Base-by-base conservation (phyloP, 148 eudicot species). In the Linanthus parryae region DNA sequence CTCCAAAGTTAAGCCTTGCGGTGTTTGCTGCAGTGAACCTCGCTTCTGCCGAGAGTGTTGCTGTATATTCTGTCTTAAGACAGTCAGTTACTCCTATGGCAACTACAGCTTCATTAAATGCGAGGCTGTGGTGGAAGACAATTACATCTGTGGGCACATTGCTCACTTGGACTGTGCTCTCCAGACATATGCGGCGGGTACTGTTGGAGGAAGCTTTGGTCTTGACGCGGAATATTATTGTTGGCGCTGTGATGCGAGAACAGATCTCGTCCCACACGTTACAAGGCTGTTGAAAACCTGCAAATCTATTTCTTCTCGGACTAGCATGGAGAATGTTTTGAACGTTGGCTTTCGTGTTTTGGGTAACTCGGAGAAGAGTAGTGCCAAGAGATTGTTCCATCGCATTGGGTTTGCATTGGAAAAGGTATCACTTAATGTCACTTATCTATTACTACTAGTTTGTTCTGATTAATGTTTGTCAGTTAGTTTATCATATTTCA, bases 161-260 rank as follows among this genome's bases (percentile, higher is more conserved):
- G 85, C 84, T 43, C 96, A 91, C 59, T 54, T 87, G 34, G 67
- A 69, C 52, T 91, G 98, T 69, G 94, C 82, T 60, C 73, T 91
- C 12, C 73, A 90, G 15, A 72, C 85, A 48, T 77, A 81, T 70
- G 70, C 84, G 94, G 98, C 96, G 71, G 98, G 98, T 24, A 67
- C 84, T 15, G 94, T 91, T 48, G 96, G 90, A 52, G 98, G 96
- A 30, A 81, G 79, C 48, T 77, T 87, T 37, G 81, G 81, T 13
- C 62, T 91, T 48, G 90, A 91, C 70, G 81, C 94, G 39, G 85
- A 91, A 62, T 91, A 91, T 65, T 84, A 77, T 62, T 91, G 98
- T 63, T 73, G 89, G 15, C 83, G 94, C 20, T 91, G 98, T 71
- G 96, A 91, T 73, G 56, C 76, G 28, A 80, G 77, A 59, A 86